Percentiles rank a stretch among this genome's conserved stretches.
Evolutionary conservation across 495 filamentous ascomycete species (phyloP).

Genomic region (Aspergillus baeticus): DNA sequence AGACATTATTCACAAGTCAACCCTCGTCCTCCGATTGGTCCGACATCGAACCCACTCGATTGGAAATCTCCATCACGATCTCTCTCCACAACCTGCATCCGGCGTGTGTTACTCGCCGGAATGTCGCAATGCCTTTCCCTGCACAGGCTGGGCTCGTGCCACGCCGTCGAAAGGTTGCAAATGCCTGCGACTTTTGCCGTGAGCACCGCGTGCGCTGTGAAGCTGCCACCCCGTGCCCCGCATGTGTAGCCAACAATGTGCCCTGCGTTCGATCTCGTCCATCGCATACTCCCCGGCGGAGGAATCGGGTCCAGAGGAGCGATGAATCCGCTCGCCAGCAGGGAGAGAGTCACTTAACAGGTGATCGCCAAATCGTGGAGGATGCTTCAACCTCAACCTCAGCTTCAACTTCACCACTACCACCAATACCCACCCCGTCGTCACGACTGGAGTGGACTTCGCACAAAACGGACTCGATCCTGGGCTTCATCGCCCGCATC

Average conservation of each 20-base stretch:
- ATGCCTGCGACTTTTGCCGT: constrained; percentile 31
- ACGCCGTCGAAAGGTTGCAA: constrained; percentile 22
- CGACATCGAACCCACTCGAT: too few relatives aligned
- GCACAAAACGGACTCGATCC: constrained; percentile 25
- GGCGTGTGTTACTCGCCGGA: too few relatives aligned
- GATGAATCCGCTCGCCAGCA: neutral
- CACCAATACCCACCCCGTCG: too few relatives aligned
- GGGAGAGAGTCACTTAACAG: neutral
- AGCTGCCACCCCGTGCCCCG: constrained; percentile 22
- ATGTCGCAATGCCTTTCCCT: too few relatives aligned
- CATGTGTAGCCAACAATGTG: constrained; percentile 11
- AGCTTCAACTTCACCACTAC: too few relatives aligned
- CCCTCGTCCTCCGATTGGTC: too few relatives aligned
- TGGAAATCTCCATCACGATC: too few relatives aligned
- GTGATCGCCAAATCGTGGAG: neutral
- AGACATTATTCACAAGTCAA: too few relatives aligned
- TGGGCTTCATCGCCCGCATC: constrained; percentile 32
- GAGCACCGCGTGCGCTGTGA: constrained; percentile 32
- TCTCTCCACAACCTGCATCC: too few relatives aligned
- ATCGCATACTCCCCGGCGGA: neutral
- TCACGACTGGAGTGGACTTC: neutral
- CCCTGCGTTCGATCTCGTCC: constrained; percentile 16
- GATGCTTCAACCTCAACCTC: constrained; percentile 9
- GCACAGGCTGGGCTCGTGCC: neutral
- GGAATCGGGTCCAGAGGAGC: constrained; percentile 4